Conservation (phyloP, 805 yeast genomes). For the Candida fluviatilis region DNA sequence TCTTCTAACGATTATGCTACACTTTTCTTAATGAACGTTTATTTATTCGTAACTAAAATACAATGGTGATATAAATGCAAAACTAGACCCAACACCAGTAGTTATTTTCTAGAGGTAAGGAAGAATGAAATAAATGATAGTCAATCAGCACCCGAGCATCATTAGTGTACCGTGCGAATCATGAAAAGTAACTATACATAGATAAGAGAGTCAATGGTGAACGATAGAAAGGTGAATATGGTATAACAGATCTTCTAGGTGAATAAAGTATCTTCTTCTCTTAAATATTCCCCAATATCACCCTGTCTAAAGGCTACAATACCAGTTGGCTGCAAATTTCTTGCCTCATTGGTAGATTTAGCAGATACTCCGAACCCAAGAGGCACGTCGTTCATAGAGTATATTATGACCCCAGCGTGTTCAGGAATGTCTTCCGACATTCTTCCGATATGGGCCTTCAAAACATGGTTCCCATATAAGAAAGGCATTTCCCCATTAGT, state of each 20-base stretch:
- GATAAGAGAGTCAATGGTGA: too few species aligned
- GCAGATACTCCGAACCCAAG: slow-evolving; percentile 95
- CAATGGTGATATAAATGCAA: background rate
- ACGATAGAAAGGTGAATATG: too few species aligned
- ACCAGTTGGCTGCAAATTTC: slow-evolving; percentile 86
- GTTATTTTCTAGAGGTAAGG: background rate
- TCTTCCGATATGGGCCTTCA: slow-evolving; percentile 94
- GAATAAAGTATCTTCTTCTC: slow-evolving; percentile 96
- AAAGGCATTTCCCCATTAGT: slow-evolving; percentile 98
- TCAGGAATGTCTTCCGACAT: slow-evolving; percentile 98
- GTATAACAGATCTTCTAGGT: slow-evolving; percentile 41
- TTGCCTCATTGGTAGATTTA: slow-evolving; percentile 83
- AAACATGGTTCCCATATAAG: slow-evolving; percentile 90
- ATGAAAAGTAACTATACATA: too few species aligned
- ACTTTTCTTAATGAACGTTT: background rate
- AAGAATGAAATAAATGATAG: background rate
- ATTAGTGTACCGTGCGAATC: too few species aligned
- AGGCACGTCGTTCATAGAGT: slow-evolving; percentile 88
- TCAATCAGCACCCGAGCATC: too few species aligned
- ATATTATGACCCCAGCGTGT: slow-evolving; percentile 92
- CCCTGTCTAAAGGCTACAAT: slow-evolving; percentile 96
- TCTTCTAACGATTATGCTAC: background rate
- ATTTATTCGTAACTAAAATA: slow-evolving; percentile 1
- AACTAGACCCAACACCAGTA: background rate
- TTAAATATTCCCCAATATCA: slow-evolving; percentile 94